phyloP scores from a whole-genome alignment of 805 yeast genomes.

The Yamadazyma tumulicola region DNA sequence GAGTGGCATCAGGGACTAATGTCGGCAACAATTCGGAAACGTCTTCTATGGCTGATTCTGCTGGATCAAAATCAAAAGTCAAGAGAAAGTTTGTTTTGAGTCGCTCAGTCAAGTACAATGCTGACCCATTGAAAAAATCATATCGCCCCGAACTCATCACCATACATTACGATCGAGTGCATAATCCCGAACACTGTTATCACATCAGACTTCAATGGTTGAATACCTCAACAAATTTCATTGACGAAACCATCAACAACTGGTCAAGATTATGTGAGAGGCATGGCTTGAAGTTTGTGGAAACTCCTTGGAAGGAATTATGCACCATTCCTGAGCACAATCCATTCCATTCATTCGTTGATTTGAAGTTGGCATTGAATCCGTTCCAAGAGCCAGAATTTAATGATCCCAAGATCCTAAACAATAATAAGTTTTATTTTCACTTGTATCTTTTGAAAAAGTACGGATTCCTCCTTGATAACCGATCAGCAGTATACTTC shows the following conservation, averaged over 20 bases:
- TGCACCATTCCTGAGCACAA: conserved; percentile 70
- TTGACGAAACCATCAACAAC: conserved; percentile 30
- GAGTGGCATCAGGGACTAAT: not conserved
- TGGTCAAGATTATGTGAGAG: conserved; percentile 85
- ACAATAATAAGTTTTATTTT: conserved; percentile 62
- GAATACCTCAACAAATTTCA: conserved; percentile 73
- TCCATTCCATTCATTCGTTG: conserved; percentile 86
- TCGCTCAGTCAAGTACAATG: conserved; percentile 61
- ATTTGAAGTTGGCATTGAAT: conserved; percentile 58
- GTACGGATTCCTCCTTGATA: conserved; percentile 78
- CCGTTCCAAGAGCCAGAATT: conserved; percentile 70
- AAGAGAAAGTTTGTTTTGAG: conserved; percentile 55
- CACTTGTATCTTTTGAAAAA: conserved; percentile 69
- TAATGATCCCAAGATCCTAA: conserved; percentile 31
- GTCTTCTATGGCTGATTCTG: conserved; percentile 25
- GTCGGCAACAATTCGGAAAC: conserved; percentile 15
- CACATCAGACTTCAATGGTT: conserved; percentile 92
- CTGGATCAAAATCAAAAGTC: conserved; percentile 18
- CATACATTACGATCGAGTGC: conserved; percentile 88
- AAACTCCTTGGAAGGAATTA: conserved; percentile 87
- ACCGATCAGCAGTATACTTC: conserved; percentile 67
- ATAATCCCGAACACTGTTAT: conserved; percentile 92
- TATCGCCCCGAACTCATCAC: conserved; percentile 73
- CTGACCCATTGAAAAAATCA: conserved; percentile 71
- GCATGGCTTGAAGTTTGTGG: conserved; percentile 74